Evolutionary conservation across 345 rosid genomes (phyloP), one percentile per base, ranked within the genome.

Genomic region (Pistacia vera): DNA sequence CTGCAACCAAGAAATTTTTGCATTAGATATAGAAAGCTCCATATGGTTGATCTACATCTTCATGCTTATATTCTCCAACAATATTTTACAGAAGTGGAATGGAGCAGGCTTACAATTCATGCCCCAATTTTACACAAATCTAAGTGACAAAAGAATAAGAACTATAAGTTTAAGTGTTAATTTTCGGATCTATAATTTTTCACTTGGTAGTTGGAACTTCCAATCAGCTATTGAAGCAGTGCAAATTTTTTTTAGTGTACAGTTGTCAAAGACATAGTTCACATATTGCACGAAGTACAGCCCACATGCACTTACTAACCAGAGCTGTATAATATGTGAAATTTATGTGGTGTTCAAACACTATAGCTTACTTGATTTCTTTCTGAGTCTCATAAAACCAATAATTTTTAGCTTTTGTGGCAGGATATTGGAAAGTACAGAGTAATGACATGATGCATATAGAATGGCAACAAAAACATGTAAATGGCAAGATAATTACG

Each of bases 1-100:
- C 94, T 92, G 86, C 56, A 84, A 78, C 55, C 68, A 76, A 77
- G 72, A 55, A 66, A 71, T 46, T 38, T 41, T 12, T 78, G 73
- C 62, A 68, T 79, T 41, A 74, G 70, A 55, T 38, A 17, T 13
- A 17, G 62, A 38, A 58, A 71, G 63, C 17, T 68, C 11, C 55
- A 35, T 17, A 41, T 54, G 61, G 41, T 56, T 59, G 63, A 66
- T 73, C 48, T 69, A 35, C 28, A 65, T 54, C 33, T 68, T 69
- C 22, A 44, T 57, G 60, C 41, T 44, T 36, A 58, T 12, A 17
- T 36, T 66, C 30, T 38, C 11, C 14, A 62, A 35, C 33, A 2
- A 8, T 2, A 18, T 7, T 28, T 5, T 16, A 17, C 16, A 2
- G 4, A 14, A 30, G 46, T 30, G 16, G 11, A 52, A 9, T 30